Percentiles rank a stretch among this genome's conserved stretches.
These are phyloP conservation scores for Pythium scleroteichum DNA, from an alignment of 352 stramenopile species.

Conservation along the genomic window DNA sequence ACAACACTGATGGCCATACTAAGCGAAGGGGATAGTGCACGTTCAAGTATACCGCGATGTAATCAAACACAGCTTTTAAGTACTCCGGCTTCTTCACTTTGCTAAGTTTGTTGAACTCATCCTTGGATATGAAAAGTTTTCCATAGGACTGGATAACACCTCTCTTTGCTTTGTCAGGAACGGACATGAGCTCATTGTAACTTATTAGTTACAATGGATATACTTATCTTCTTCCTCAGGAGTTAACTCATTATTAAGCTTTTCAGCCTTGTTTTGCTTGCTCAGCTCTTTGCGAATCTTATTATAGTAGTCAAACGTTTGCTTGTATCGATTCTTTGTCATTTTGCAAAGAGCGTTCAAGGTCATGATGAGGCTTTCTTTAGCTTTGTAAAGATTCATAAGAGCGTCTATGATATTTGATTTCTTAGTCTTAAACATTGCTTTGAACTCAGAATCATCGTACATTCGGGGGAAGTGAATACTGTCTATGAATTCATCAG, in stretches of 20 bases:
- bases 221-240: conserved; percentile 22
- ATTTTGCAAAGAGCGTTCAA: conserved; percentile 24
- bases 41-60: conserved; percentile 23
- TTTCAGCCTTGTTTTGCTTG: conserved; percentile 27
- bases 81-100: conserved; percentile 19
- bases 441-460: conserved; percentile 17
- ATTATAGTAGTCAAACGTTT: conserved; percentile 25
- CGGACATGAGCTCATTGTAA: conserved; percentile 23
- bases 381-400: conserved; percentile 14
- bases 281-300: conserved; percentile 24
- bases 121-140: conserved; percentile 16
- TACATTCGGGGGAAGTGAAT: conserved; percentile 12
- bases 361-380: conserved; percentile 22
- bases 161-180: conserved; percentile 12
- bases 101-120: conserved; percentile 12
- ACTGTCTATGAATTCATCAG: too few species aligned
- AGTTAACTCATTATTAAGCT: conserved; percentile 27
- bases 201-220: too few species aligned
- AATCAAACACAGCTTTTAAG: conserved; percentile 27
- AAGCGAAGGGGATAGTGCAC: conserved; percentile 26
- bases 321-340: conserved; percentile 8
- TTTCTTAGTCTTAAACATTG: conserved; percentile 19
- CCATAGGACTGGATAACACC: conserved; percentile 14
- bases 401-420: conserved; percentile 16
- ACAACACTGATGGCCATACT: conserved; percentile 16